phyloP scores from a whole-genome alignment of 345 rosid genomes.

The Gynandropsis gynandra region DNA sequence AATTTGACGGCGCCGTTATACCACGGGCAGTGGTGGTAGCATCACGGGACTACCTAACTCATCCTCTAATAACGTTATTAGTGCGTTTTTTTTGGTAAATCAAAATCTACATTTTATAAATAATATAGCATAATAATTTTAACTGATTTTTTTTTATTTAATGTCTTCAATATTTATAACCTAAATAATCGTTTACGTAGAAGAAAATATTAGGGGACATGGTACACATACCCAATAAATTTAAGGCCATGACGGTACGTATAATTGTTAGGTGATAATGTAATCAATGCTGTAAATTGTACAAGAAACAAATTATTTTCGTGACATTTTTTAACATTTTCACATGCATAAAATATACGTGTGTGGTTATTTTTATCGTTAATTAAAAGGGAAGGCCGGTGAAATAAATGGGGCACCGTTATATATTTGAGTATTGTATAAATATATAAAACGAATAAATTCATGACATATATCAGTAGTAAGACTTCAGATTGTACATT shows the following conservation, averaged over 20 bases:
- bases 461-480: not conserved
- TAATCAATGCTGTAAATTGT: constrained; percentile 19
- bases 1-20: constrained; percentile 28
- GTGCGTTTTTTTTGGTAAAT: too few relatives aligned
- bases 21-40: not conserved
- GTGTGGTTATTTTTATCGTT: not conserved
- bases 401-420: not conserved
- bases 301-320: constrained; percentile 12
- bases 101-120: too few relatives aligned
- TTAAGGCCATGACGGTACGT: constrained; percentile 20
- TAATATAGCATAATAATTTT: too few relatives aligned
- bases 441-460: not conserved
- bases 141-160: too few relatives aligned
- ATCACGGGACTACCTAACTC: too few relatives aligned
- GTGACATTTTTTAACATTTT: constrained; percentile 14
- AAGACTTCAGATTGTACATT: constrained; percentile 6
- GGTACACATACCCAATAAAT: constrained; percentile 9
- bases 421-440: not conserved
- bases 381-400: constrained; percentile 3
- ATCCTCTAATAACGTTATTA: too few relatives aligned
- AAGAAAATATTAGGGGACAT: not conserved
- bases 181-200: too few relatives aligned
- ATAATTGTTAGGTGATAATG: constrained; percentile 16
- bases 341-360: constrained; percentile 16
- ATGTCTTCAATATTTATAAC: too few relatives aligned